Evolutionary conservation across 2,329 filamentous ascomycete species (phyloP).

Genomic region (Bipolaris zeicola): DNA sequence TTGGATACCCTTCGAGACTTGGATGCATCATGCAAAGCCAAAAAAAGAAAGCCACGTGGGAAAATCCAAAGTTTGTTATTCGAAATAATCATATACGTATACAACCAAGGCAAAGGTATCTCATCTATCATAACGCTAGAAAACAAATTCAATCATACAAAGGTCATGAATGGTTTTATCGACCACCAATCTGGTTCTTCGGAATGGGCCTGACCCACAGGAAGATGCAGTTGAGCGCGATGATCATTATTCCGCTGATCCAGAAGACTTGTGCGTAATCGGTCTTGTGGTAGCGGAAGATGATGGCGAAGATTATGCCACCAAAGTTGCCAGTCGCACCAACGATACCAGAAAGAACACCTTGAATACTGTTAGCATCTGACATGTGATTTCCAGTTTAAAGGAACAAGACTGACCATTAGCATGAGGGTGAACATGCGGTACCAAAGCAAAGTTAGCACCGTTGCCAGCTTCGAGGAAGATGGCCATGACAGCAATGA

Average conservation of each 20-base stretch:
- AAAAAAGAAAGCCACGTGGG: not conserved
- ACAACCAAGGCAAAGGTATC: constrained; percentile 7
- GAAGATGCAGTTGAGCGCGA: constrained; percentile 71
- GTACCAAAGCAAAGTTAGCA: constrained; percentile 83
- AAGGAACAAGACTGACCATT: constrained; percentile 63
- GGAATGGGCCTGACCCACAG: constrained; percentile 66
- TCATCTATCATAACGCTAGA: constrained; percentile 5
- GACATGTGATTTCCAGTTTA: no score
- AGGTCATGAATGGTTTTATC: constrained; percentile 15
- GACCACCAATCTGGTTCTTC: constrained; percentile 59
- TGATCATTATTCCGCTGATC: constrained; percentile 79
- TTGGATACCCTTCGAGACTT: not conserved
- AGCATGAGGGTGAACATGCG: constrained; percentile 81
- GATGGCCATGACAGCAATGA: constrained; percentile 77
- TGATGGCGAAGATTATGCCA: constrained; percentile 81
- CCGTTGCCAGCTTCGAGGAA: constrained; percentile 88
- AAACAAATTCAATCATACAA: not conserved
- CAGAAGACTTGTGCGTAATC: constrained; percentile 75
- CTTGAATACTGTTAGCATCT: constrained; percentile 34
- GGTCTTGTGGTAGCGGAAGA: constrained; percentile 75
- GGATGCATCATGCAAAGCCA: not conserved
- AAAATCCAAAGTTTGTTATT: not conserved
- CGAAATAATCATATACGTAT: not conserved
- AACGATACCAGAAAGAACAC: constrained; percentile 73
- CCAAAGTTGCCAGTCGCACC: constrained; percentile 84